phyloP scores from a whole-genome alignment of 116 monocot species.

The Phalaenopsis hybrid region DNA sequence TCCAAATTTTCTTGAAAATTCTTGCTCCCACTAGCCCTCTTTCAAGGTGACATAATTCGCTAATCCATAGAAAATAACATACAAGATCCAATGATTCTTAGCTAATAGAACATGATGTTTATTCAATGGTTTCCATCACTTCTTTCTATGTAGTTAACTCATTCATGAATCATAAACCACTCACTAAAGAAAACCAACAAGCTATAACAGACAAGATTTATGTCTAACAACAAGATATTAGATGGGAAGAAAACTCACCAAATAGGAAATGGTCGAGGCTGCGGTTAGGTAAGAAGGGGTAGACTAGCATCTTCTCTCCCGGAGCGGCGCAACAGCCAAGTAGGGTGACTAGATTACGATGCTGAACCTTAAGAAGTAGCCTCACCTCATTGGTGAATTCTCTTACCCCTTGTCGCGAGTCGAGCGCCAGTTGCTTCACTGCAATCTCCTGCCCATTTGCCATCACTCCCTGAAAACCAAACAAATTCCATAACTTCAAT shows the following conservation, averaged over 20 bases:
- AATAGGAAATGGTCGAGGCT: conserved; percentile 69
- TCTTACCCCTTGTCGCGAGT: conserved; percentile 51
- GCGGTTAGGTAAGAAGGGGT: conserved; percentile 55
- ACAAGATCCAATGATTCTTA: too few species aligned
- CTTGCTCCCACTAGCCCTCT: too few species aligned
- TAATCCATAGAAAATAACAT: too few species aligned
- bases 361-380: conserved; percentile 69
- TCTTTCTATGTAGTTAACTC: too few species aligned
- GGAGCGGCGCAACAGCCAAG: conserved; percentile 53
- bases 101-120: too few species aligned
- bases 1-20: too few species aligned
- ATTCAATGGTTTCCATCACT: too few species aligned
- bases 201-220: background rate
- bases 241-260: conserved; percentile 16
- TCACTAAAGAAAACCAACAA: background rate
- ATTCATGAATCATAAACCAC: background rate
- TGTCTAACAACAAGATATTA: background rate
- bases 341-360: conserved; percentile 63
- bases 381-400: conserved; percentile 70
- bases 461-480: conserved; percentile 44
- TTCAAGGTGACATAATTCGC: too few species aligned
- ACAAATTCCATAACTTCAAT: background rate
- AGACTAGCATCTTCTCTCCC: conserved; percentile 64
- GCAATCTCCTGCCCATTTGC: conserved; percentile 50
- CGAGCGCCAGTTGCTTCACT: conserved; percentile 70